Conservation (phyloP, 768 basidiomycete species). For the Boletus subcaerulescens region DNA sequence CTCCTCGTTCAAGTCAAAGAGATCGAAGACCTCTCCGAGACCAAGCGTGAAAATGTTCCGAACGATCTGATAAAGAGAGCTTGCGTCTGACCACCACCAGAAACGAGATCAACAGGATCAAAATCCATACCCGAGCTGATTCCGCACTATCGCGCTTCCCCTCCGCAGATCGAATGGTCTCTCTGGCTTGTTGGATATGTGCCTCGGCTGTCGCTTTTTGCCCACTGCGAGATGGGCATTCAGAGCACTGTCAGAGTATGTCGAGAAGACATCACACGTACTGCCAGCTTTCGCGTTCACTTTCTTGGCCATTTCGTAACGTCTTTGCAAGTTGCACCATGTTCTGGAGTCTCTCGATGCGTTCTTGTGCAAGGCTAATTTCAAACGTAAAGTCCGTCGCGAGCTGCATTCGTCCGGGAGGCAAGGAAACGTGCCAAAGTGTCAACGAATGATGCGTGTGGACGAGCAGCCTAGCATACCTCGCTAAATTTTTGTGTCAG, state of each 20-base stretch:
- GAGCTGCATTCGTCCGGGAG: neutral
- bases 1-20: conserved; percentile 17
- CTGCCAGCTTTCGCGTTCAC: conserved; percentile 6
- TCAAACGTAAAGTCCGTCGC: conserved; percentile 14
- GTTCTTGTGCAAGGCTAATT: neutral
- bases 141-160: conserved; percentile 10
- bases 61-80: conserved; percentile 1
- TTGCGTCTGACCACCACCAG: neutral
- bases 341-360: neutral
- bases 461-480: neutral
- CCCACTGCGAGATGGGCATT: neutral
- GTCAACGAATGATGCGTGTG: no score
- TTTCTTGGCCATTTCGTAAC: neutral
- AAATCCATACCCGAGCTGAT: conserved; percentile 10
- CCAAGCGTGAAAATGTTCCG: conserved; percentile 15
- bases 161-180: conserved; percentile 10
- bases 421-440: neutral
- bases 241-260: neutral
- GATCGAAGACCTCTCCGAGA: conserved; percentile 13
- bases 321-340: neutral
- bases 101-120: neutral
- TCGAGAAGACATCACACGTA: neutral
- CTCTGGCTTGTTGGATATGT: conserved; percentile 12
- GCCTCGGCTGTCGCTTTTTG: neutral
- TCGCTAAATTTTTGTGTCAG: conserved; percentile 7